phyloP scores from a whole-genome alignment of 352 stramenopile genomes.

The Phytophthora cajani region DNA sequence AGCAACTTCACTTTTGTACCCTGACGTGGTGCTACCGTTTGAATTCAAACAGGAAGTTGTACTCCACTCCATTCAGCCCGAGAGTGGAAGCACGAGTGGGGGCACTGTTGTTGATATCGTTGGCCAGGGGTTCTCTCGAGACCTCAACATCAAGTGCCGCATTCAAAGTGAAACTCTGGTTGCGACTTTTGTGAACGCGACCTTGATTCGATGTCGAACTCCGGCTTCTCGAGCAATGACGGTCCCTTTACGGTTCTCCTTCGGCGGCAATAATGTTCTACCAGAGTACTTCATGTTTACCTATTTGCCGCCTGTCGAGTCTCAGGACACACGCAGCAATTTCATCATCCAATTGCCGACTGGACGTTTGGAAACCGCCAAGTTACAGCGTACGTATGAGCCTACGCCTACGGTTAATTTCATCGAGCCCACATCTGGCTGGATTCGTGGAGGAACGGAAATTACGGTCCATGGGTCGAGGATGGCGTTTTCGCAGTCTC shows the following conservation, averaged over 20 bases:
- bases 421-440: conserved; percentile 41
- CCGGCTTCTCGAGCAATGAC: conserved; percentile 33
- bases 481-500: conserved; percentile 25
- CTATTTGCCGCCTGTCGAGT: conserved; percentile 16
- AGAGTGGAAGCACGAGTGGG: conserved; percentile 22
- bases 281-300: conserved; percentile 31
- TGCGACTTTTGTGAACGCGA: conserved; percentile 44
- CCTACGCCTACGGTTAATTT: conserved; percentile 22
- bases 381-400: background rate
- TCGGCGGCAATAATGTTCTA: conserved; percentile 32
- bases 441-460: conserved; percentile 39
- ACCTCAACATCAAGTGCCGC: conserved; percentile 33
- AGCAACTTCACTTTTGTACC: conserved; percentile 23
- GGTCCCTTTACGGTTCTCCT: conserved; percentile 36
- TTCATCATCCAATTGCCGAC: background rate
- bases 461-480: conserved; percentile 38
- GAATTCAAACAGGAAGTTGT: conserved; percentile 33
- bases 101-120: conserved; percentile 35
- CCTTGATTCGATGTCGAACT: conserved; percentile 45
- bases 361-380: background rate
- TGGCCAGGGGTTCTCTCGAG: conserved; percentile 45
- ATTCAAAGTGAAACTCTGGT: conserved; percentile 20
- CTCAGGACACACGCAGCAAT: background rate
- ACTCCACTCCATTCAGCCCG: conserved; percentile 36
- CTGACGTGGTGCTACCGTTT: conserved; percentile 24